A percentile compares a stretch with the other conserved stretches of the same genome.
Conservation (phyloP, 2,329 filamentous ascomycete species). For the Phyllosticta citribraziliensis region DNA sequence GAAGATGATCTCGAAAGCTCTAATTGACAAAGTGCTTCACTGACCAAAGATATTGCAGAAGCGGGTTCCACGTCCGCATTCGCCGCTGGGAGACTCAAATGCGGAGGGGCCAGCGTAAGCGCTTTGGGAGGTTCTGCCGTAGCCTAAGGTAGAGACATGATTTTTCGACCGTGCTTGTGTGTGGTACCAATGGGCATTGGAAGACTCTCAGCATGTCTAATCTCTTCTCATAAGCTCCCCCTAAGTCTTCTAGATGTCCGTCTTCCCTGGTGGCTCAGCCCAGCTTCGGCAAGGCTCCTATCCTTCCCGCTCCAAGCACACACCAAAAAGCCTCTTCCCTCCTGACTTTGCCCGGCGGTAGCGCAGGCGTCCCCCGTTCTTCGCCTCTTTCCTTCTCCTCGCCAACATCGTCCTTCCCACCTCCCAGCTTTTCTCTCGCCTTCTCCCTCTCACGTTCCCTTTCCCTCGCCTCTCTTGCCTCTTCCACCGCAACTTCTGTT, state of each 20-base stretch:
- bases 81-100: too few relatives aligned
- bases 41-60: too few relatives aligned
- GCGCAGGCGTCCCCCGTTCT: slow-evolving; percentile 25
- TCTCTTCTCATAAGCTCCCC: background rate
- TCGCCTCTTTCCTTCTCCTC: background rate
- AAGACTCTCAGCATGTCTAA: background rate
- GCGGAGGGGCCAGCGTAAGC: too few relatives aligned
- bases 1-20: too few relatives aligned
- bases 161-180: too few relatives aligned
- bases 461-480: slow-evolving; percentile 25
- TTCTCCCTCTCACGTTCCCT: slow-evolving; percentile 16
- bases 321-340: slow-evolving; percentile 93
- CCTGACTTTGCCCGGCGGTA: slow-evolving; percentile 52
- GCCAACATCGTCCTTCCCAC: background rate
- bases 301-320: slow-evolving; percentile 77
- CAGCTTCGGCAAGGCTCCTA: slow-evolving; percentile 32
- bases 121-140: too few relatives aligned
- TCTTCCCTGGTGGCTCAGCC: background rate
- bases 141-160: too few relatives aligned
- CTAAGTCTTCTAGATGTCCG: background rate
- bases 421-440: background rate
- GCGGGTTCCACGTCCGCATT: too few relatives aligned
- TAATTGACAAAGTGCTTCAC: too few relatives aligned
- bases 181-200: too few relatives aligned
- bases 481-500: slow-evolving; percentile 52